Percentiles rank a stretch among this genome's conserved stretches.
These are phyloP conservation scores for Rosa lucieae DNA, from an alignment of 306 rosid species.

Conservation along the genomic window DNA sequence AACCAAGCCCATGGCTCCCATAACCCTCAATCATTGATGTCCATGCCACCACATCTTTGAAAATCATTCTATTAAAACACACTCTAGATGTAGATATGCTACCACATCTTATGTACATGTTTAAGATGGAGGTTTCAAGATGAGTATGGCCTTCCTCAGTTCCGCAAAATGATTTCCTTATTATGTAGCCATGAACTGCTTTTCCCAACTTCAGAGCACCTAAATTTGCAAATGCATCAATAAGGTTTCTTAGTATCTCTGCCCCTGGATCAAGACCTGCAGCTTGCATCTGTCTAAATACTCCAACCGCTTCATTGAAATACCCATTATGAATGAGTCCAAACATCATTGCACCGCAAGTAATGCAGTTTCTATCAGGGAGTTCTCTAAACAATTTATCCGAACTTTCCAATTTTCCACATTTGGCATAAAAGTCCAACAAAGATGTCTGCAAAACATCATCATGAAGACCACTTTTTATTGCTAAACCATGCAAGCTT, in stretches of 20 bases:
- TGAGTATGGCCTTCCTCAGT: slow-evolving; percentile 18
- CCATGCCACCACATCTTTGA: slow-evolving; percentile 57
- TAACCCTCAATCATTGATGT: slow-evolving; percentile 62
- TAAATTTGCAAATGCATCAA: slow-evolving; percentile 52
- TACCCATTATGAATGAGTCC: slow-evolving; percentile 52
- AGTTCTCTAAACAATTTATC: slow-evolving; percentile 38
- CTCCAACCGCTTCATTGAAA: slow-evolving; percentile 35
- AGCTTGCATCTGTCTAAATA: slow-evolving; percentile 49
- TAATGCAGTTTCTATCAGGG: slow-evolving; percentile 35
- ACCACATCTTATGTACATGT: slow-evolving; percentile 58
- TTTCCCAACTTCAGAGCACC: slow-evolving; percentile 56
- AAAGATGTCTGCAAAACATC: slow-evolving; percentile 47
- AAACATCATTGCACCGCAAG: slow-evolving; percentile 54
- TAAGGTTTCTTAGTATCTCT: slow-evolving; percentile 45
- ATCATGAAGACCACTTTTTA: slow-evolving; percentile 49
- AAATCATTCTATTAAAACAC: slow-evolving; percentile 33
- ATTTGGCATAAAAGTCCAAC: slow-evolving; percentile 50
- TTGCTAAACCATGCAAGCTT: slow-evolving; percentile 36
- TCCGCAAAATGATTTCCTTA: slow-evolving; percentile 27
- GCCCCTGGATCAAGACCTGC: slow-evolving; percentile 25
- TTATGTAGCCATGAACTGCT: slow-evolving; percentile 42
- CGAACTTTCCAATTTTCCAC: slow-evolving; percentile 40
- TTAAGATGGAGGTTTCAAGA: slow-evolving; percentile 49
- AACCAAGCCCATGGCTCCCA: slow-evolving; percentile 54
- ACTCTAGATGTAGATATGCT: slow-evolving; percentile 39